Percentiles rank a stretch among this genome's conserved stretches.
Conservation (phyloP, 176 grass and related monocot genomes). For the Zizania latifolia region DNA sequence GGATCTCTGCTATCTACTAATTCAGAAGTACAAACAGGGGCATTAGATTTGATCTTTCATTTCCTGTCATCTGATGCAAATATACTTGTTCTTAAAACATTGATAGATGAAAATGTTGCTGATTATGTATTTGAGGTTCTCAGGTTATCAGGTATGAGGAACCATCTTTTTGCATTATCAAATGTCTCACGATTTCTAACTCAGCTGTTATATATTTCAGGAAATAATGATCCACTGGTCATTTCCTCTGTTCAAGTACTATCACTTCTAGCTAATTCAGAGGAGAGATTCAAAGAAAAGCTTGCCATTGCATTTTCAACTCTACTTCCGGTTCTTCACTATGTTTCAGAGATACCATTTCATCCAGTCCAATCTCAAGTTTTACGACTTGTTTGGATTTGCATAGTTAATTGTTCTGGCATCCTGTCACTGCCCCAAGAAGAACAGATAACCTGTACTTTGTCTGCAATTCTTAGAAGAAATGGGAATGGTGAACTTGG, state of each 20-base stretch:
- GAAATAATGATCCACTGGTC: constrained; percentile 74
- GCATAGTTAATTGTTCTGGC: constrained; percentile 60
- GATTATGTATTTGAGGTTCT: constrained; percentile 96
- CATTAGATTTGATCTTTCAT: constrained; percentile 89
- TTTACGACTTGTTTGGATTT: constrained; percentile 61
- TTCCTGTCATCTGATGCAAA: constrained; percentile 59
- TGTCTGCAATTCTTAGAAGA: constrained; percentile 64
- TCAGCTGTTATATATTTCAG: constrained; percentile 41
- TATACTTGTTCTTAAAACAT: constrained; percentile 53
- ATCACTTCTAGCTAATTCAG: constrained; percentile 54
- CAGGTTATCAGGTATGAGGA: constrained; percentile 65
- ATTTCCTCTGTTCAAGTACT: constrained; percentile 71
- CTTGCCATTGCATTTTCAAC: constrained; percentile 74
- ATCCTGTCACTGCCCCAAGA: constrained; percentile 64
- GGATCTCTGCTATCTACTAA: constrained; percentile 85
- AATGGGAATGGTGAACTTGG: constrained; percentile 44
- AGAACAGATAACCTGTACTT: constrained; percentile 61
- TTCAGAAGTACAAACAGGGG: constrained; percentile 60
- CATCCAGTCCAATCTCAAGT: constrained; percentile 78
- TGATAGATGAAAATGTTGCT: constrained; percentile 72
- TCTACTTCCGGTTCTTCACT: constrained; percentile 71
- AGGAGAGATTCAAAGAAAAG: constrained; percentile 71
- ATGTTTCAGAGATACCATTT: constrained; percentile 83
- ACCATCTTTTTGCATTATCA: background rate
- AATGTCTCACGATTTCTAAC: constrained; percentile 20